Base-by-base conservation (phyloP, 1,284 basidiomycete genomes). In the Ganoderma lingzhi region DNA sequence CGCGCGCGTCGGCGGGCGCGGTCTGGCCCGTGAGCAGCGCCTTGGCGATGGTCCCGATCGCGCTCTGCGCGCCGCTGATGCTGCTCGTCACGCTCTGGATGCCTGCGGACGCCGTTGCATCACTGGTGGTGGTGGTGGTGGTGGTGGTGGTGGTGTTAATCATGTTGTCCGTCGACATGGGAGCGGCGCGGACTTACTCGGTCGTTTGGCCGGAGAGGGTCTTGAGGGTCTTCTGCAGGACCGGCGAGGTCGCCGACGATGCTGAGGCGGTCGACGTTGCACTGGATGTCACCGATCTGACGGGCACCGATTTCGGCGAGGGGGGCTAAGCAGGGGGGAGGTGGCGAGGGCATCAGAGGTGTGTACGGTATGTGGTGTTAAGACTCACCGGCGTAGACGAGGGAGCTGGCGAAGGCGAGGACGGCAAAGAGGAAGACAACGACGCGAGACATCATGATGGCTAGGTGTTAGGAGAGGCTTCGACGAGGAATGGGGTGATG, bases 1-100 rank as follows among this genome's bases (percentile, higher is more conserved):
- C 75, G 41, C 81, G 74, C 42, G 80, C 80, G 32, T 68, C 76
- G n/a, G 82, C 79, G 19, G 83, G 81, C 3, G 81, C 79, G 5
- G 74, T 67, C 70, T 80, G 76, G 6, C 81, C 81, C 0, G 77
- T 75, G 23, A 81, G 9, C 32, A 84, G 75, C 6, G 82, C 77
- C 62, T 75, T 70, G 12, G 78, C 82, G 64, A 83, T 83, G 9
- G 77, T 76, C 55, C 70, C 76, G 32, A 83, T 79, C 10, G 79
- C 82, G 58, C 61, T 71, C 56, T 80, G 71, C 15, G 82, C 81
- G 45, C 75, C 74, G 58, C 72, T 66, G 45, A 84, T 70, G 10
- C 77, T 80, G 44, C 68, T 64, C 62, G 76, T 71, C 14, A 79
- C 80, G 9, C 77, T 65, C 60, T 74, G 64, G 44, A 77, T 66